phyloP scores from a whole-genome alignment of 2,329 filamentous ascomycete genomes.

The Fusarium guadeloupense region DNA sequence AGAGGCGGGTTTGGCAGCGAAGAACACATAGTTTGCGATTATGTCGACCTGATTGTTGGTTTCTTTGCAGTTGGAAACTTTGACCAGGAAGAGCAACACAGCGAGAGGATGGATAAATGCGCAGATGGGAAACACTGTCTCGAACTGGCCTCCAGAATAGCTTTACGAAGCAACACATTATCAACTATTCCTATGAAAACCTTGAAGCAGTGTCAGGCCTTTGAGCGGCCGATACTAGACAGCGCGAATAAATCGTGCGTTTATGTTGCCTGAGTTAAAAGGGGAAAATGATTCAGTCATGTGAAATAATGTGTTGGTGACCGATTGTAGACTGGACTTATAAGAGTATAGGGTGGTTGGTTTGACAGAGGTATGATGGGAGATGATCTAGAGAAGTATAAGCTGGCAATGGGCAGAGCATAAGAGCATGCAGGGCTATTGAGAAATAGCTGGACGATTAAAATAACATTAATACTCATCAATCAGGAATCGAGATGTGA shows the following conservation, averaged over 20 bases:
- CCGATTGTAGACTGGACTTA: too few relatives aligned
- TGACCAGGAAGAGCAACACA: background rate
- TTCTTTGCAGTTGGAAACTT: slow-evolving; percentile 19
- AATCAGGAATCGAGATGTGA: too few relatives aligned
- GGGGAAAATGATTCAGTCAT: too few relatives aligned
- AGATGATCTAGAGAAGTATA: background rate
- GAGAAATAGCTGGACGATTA: too few relatives aligned
- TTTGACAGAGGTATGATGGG: background rate
- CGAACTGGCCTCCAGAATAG: slow-evolving; percentile 8
- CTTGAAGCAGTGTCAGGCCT: background rate
- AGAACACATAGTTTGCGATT: slow-evolving; percentile 1
- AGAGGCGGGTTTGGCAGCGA: slow-evolving; percentile 8
- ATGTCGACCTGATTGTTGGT: slow-evolving; percentile 3
- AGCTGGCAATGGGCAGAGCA: background rate
- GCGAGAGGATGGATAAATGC: slow-evolving; percentile 14
- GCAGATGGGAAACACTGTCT: slow-evolving; percentile 18
- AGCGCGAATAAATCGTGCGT: background rate
- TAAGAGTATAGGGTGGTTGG: too few relatives aligned
- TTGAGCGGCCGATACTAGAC: background rate
- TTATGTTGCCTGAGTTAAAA: background rate
- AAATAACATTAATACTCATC: too few relatives aligned
- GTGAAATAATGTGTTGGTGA: too few relatives aligned
- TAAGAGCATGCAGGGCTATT: too few relatives aligned
- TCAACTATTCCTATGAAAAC: background rate
- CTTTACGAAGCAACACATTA: slow-evolving; percentile 5